Base-by-base conservation (phyloP, 2,329 filamentous ascomycete species). In the Ramularia endophylla region DNA sequence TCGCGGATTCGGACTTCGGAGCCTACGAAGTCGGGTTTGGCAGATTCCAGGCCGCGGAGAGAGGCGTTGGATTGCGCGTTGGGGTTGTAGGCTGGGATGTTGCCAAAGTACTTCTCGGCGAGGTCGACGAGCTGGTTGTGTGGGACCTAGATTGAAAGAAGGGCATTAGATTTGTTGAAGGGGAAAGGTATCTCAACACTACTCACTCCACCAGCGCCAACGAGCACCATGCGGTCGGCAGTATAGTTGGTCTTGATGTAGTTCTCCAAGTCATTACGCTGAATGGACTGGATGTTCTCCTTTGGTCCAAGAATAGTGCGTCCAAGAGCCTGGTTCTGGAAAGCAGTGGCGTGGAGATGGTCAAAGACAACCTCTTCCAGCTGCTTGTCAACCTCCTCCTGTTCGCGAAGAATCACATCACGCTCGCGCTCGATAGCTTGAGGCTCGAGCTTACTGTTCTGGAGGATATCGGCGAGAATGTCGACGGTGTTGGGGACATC, bases 181-280 rank as follows among this genome's bases (percentile, higher is more conserved):
- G n/a, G n/a, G n/a, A n/a, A n/a, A n/a, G n/a, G n/a, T n/a, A n/a
- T n/a, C n/a, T n/a, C n/a, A n/a, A n/a, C 22, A 25, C 11, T 11
- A 25, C 22, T 25, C 22, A 25, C 77, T 59, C 92, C 92, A 69
- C 92, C 92, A 54, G 92, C 83, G 65, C 89, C 89, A 57, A 95
- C 92, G 35, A 98, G 84, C 53, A 98, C 90, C 90, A 98, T 98
- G 69, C 94, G 89, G 74, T 98, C 92, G 54, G 92, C 90, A 44
- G 89, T 95, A 79, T 98, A 98, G 81, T 98, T 98, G 73, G 80
- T 92, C 79, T 94, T 95, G 79, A 98, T 97, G 75, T 98, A 98
- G 75, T 85, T 85, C 68, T 77, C 74, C 57, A 98, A 78, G 70
- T 98, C 90, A 60, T 87, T 80, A 61, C 88, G 84, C 69, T 85